Evolutionary conservation across 495 filamentous ascomycete genomes (phyloP), one percentile per base, ranked within the genome.

Genomic region (Penicillium malachiteum): DNA sequence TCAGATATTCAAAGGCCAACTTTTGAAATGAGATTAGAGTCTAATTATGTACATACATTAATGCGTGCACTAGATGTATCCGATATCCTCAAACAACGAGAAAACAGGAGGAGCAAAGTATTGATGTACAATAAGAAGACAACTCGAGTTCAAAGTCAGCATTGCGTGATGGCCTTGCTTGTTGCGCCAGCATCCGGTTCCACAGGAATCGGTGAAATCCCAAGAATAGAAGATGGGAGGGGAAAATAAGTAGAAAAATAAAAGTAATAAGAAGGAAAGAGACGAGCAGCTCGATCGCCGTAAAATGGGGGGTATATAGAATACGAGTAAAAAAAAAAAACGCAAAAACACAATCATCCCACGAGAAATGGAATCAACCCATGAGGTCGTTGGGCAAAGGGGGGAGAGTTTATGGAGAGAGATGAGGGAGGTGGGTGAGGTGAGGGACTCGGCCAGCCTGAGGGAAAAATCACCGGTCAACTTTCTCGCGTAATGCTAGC

Each of bases 251-350:
- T 56, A 10, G 53, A 41, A 57, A 51, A 59, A 63, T 31, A 52
- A 61, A 50, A 30, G 35, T 13, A 31, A 39, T 50, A 50, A 55
- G 54, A 59, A 56, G 31, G 49, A 51, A 60, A 68, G 35, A 40
- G 60, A 66, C 56, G 60, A 63, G 39, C 53, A 58, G 47, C 57
- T 57, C 47, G 40, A 53, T 58, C 61, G 61, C 59, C 67, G 46
- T 61, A 58, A 63, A 66, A 62, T 56, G 63, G 64, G 65, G 51
- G 67, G 67, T 72, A 72, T 72, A 72, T 67, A 58, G 55, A 69
- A 67, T 65, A 66, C 58, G 57, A 58, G 55, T 51, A 54, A 63
- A 54, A 61, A 50, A 26, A 26, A 26, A 1, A 26, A 26, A 26
- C 21, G 21, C 21, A 26, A 39, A 37, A 55, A 52, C 59, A 58